Evolutionary conservation across 129 eudicot genomes (phyloP).

Genomic region (Smallanthus sonchifolius): DNA sequence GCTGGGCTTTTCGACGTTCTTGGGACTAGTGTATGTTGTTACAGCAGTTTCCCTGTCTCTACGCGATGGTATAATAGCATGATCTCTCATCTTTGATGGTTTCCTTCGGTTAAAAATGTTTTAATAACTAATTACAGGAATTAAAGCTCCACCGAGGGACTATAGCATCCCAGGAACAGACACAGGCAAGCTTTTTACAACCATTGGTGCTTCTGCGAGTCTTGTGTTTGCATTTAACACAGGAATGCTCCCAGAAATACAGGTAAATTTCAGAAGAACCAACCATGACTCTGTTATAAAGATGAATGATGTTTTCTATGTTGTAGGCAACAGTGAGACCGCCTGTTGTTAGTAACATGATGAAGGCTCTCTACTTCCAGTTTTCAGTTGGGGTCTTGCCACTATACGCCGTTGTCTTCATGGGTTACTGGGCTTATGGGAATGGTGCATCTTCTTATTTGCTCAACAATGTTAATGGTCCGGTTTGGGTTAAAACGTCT

Average conservation of each 20-base stretch:
- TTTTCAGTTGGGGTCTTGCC: constrained; percentile 80
- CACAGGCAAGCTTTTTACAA: constrained; percentile 54
- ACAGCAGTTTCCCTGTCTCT: constrained; percentile 57
- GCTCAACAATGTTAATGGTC: constrained; percentile 67
- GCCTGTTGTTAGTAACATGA: constrained; percentile 88
- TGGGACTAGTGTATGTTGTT: constrained; percentile 63
- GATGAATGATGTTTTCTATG: constrained; percentile 3
- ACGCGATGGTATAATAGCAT: constrained; percentile 63
- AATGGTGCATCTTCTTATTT: constrained; percentile 54
- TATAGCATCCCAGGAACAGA: constrained; percentile 55
- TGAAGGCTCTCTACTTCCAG: constrained; percentile 91
- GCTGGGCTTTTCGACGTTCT: constrained; percentile 77
- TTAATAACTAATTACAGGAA: constrained; percentile 37
- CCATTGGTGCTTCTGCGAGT: constrained; percentile 84
- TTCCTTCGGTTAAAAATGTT: not conserved
- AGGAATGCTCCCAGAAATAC: constrained; percentile 99
- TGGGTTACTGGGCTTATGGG: constrained; percentile 98
- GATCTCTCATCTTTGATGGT: not conserved
- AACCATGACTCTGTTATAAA: not conserved
- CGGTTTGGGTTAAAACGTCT: constrained; percentile 61
- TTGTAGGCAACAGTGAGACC: constrained; percentile 81
- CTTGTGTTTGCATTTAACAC: constrained; percentile 91
- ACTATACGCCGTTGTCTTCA: constrained; percentile 56
- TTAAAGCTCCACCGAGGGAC: constrained; percentile 71
- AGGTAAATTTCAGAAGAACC: constrained; percentile 35